Evolutionary conservation across 495 filamentous ascomycete genomes (phyloP), one percentile per base, ranked within the genome.

Genomic region (Hyphodiscus hymeniophilus): DNA sequence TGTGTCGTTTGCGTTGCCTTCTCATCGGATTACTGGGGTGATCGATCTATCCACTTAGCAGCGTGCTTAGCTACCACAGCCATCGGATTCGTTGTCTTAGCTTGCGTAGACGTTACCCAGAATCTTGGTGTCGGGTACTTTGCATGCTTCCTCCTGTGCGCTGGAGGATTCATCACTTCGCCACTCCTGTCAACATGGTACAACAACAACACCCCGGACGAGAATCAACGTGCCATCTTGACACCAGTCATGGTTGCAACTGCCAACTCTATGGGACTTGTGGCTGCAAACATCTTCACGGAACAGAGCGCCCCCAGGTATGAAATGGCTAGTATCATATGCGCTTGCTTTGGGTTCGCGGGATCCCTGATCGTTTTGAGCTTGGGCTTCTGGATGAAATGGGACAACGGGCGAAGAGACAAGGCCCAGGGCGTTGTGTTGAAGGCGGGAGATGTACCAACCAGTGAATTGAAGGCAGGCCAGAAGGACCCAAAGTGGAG

Each of bases 131-230:
- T 52, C 15, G 50, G 34, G 2, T 52, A 52, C 17, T 52, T 52
- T 23, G 42, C 42, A 17, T 46, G 42, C n/a, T 47, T 52, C 30
- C 32, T 47, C 10, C 50, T 52, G 13, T 34, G 34, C 35, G 24
- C 33, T 12, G 50, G 50, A n/a, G 43, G 23, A 33, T 52, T 34
- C 43, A 47, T 47, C 30, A 32, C 50, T 12, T 52, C 50, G 2
- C 36, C 35, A 3, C 36, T 52, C 5, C 42, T 52, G 3, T 23
- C 34, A 8, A 52, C 42, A n/a, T 52, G 50, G 50, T 47, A 52
- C 36, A 52, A 52, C 50, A 52, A 52, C 35, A 52, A 52, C 20
- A 47, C 35, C 3, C 42, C 38, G 1, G 36, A 47, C 28, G 50
- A 52, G 43, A 47, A 47, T 32, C 42, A 41, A 16, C 42, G 50